These are phyloP conservation scores for Zostera marina DNA, from an alignment of 116 monocot species.

Conservation along the genomic window DNA sequence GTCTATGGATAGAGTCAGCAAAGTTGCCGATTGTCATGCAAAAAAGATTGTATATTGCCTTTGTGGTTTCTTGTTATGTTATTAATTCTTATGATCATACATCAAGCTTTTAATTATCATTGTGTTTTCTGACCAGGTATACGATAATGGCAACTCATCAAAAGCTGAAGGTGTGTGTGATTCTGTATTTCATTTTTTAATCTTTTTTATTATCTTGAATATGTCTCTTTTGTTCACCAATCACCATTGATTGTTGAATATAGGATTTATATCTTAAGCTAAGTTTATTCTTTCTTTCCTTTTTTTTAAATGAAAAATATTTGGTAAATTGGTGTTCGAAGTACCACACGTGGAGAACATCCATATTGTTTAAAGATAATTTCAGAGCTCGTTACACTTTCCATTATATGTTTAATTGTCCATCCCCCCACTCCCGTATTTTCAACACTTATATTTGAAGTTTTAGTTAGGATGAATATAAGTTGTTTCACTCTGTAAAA, in stretches of 20 bases:
- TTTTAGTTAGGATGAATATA: not conserved
- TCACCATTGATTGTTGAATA: not conserved
- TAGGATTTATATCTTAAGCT: not conserved
- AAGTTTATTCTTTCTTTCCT: too few relatives aligned
- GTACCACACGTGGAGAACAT: too few relatives aligned
- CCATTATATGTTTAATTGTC: too few relatives aligned
- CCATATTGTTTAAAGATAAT: too few relatives aligned
- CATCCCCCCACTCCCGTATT: not conserved
- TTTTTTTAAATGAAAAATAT: too few relatives aligned
- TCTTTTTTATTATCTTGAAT: not conserved
- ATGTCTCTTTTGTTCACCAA: not conserved
- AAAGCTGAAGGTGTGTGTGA: conserved; percentile 1
- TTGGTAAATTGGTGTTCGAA: too few relatives aligned
- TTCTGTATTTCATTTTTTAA: not conserved
- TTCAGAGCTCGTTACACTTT: too few relatives aligned
- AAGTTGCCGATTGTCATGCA: not conserved
- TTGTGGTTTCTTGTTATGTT: not conserved
- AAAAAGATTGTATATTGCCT: conserved; percentile 5
- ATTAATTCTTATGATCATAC: not conserved
- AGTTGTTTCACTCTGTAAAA: not conserved
- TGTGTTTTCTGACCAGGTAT: conserved; percentile 2
- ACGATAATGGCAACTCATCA: not conserved
- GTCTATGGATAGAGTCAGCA: not conserved
- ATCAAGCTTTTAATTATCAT: not conserved
- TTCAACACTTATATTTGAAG: not conserved